A percentile compares a stretch with the other conserved stretches of the same genome.
Conservation (phyloP, 805 yeast genomes). For the Metschnikowia baotianmanensis region DNA sequence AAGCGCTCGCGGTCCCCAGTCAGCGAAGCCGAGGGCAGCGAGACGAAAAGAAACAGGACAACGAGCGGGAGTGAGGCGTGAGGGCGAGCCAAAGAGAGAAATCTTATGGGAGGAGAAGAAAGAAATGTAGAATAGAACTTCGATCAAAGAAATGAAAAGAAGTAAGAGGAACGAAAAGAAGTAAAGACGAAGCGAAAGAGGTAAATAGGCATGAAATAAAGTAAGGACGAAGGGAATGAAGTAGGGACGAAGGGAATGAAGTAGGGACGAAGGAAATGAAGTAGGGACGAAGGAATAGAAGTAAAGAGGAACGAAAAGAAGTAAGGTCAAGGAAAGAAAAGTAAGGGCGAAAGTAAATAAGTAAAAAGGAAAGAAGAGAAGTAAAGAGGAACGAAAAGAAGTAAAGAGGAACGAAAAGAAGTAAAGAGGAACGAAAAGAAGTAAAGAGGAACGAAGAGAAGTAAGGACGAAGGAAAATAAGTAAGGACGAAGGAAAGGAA, state of each 20-base stretch:
- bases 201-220: background rate
- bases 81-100: background rate
- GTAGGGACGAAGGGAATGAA: too few relatives aligned
- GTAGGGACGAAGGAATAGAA: too few relatives aligned
- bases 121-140: background rate
- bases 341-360: too few relatives aligned
- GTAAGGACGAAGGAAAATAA: too few relatives aligned
- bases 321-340: too few relatives aligned
- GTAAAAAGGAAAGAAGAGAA: background rate
- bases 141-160: too few relatives aligned
- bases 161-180: background rate
- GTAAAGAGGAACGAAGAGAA: too few relatives aligned
- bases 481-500: too few relatives aligned
- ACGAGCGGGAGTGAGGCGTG: background rate
- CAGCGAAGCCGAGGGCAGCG: background rate
- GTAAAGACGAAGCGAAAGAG: background rate
- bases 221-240: too few relatives aligned
- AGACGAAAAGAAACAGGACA: conserved; percentile 2
- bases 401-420: background rate
- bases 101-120: background rate
- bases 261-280: too few relatives aligned
- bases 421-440: background rate
- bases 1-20: conserved; percentile 7
- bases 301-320: too few relatives aligned
- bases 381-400: background rate